phyloP scores from a whole-genome alignment of 2,329 filamentous ascomycete species.

The Gaeumannomyces sp. region DNA sequence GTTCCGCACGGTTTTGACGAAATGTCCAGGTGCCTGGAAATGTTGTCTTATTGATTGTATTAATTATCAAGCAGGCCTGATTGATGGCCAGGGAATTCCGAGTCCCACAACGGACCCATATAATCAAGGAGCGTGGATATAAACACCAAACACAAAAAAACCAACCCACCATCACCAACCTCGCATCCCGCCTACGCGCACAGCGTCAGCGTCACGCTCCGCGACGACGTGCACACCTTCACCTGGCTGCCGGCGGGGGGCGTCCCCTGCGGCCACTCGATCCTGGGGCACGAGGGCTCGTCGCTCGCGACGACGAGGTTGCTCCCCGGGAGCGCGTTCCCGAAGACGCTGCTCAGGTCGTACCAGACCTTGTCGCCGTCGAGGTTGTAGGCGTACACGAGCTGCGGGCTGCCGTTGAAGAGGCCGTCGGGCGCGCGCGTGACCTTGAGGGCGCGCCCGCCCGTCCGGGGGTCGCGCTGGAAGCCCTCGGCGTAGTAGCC shows the following conservation, averaged over 20 bases:
- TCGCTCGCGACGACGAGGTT: constrained; percentile 25
- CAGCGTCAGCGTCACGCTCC: constrained; percentile 30
- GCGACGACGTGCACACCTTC: constrained; percentile 26
- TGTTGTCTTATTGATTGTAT: too few relatives aligned
- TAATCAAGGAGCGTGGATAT: not conserved
- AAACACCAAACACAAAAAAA: not conserved
- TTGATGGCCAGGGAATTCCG: too few relatives aligned
- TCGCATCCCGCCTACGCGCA: constrained; percentile 21
- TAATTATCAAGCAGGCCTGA: too few relatives aligned
- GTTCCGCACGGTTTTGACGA: too few relatives aligned
- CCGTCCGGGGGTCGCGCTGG: constrained; percentile 28
- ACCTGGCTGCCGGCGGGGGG: constrained; percentile 31
- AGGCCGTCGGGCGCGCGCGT: constrained; percentile 29
- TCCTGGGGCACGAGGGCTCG: constrained; percentile 26
- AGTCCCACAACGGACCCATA: too few relatives aligned
- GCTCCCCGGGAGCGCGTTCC: constrained; percentile 29
- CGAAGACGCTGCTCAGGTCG: constrained; percentile 34
- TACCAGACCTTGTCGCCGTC: constrained; percentile 30
- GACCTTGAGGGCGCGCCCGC: constrained; percentile 34
- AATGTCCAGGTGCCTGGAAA: too few relatives aligned
- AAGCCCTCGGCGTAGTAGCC: constrained; percentile 28
- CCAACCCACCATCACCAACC: not conserved
- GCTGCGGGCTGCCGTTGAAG: constrained; percentile 33
- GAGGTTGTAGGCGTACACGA: constrained; percentile 33
- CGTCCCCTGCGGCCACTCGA: constrained; percentile 29